Evolutionary conservation across 305 asterid genomes (phyloP), one percentile per base, ranked within the genome.

Genomic region (Solanum chacoense): DNA sequence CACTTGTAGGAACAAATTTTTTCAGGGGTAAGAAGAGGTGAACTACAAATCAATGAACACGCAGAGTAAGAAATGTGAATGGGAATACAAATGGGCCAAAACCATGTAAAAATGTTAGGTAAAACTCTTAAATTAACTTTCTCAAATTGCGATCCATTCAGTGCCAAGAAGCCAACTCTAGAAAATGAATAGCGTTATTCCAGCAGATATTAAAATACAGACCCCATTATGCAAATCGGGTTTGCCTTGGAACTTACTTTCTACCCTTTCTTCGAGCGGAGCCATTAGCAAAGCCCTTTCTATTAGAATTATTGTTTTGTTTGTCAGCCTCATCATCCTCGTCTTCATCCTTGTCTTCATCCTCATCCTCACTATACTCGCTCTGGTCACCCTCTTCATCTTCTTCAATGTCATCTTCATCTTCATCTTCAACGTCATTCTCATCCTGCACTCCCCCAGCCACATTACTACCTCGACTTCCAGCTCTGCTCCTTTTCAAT

Each of bases 331-430:
- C 86, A 38, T 83, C 32, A 26, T 22, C 24, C 76, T 79, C 31
- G 32, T 69, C 63, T 24, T 45, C 76, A 13, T 45, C 73, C 36
- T 14, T 0, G 1, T 42, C 88, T 12, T 95, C 95, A 8, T 91
- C 97, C 16, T 95, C 97, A 26, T 95, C 98, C 38, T 95, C 98
- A 50, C 99, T 95, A 59, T 96, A 96, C 93, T 97, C 99, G 28
- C 99, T 95, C 90, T 94, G 91, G 11, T 92, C 92, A 85, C 93
- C 96, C 85, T 94, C 98, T 22, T 94, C 97, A 1, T 91, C 93
- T 22, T 93, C 97, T 86, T 93, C 95, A 71, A 89, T 92, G 37
- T 91, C 94, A 34, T 93, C 96, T 7, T 76, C 92, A 42, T 93
- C 98, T 69, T 93, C 98, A 87, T 92, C 98, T 6, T 85, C 85